These are phyloP conservation scores for Spathaspora passalidarum DNA, from an alignment of 805 yeast species.

Conservation along the genomic window DNA sequence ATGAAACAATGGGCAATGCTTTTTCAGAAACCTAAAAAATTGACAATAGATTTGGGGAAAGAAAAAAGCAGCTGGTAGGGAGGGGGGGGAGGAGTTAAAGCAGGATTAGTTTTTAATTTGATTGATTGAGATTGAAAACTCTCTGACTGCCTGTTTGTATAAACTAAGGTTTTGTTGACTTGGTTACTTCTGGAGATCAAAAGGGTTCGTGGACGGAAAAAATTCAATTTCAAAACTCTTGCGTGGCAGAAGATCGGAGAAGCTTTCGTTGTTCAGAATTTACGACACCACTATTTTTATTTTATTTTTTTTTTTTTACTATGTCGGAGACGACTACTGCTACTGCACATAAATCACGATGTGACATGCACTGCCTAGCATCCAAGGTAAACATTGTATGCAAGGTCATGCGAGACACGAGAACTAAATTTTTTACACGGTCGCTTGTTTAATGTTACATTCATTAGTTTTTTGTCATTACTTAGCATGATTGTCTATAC, in stretches of 20 bases:
- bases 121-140: background rate
- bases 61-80: slow-evolving; percentile 3
- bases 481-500: slow-evolving; percentile 9
- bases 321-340: background rate
- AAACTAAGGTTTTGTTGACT: background rate
- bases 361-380: too few species aligned
- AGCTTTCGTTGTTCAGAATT: background rate
- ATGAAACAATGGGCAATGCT: slow-evolving; percentile 10
- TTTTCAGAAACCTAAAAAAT: slow-evolving; percentile 4
- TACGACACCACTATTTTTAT: too few species aligned
- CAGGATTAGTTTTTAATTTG: background rate
- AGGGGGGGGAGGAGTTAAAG: background rate
- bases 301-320: too few species aligned
- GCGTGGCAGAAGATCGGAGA: background rate
- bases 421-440: too few species aligned
- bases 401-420: too few species aligned
- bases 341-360: background rate
- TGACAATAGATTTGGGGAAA: background rate
- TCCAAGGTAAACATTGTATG: too few species aligned
- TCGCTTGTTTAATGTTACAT: background rate
- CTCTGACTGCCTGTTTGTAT: background rate
- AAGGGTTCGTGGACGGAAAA: background rate
- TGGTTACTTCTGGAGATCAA: too few species aligned
- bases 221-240: background rate
- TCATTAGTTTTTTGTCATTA: background rate